Evolutionary conservation across 257 asterid species (phyloP), one percentile per base, ranked within the genome.

Genomic region (Vinca minor): DNA sequence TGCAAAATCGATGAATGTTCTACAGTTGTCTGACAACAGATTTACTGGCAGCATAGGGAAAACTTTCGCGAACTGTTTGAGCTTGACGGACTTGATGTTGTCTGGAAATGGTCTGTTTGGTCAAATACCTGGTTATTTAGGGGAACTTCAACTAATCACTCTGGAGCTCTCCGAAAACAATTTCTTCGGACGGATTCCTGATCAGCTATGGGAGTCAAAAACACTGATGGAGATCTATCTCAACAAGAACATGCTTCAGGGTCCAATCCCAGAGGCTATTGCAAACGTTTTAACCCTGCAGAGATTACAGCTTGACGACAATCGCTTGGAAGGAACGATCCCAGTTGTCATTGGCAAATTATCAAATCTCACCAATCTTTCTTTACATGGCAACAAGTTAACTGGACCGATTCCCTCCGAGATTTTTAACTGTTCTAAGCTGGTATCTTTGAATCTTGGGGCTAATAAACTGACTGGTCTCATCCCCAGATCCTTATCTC

Each of bases 391-490:
- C 53, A 90, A 90, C 76, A 79, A 70, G 21, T 66, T 90, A 23
- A 71, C 59, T 8, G 97, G 95, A 65, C 76, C 65, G 47, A 77
- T 90, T 58, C 96, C 95, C 4, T 10, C 44, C 1, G 89, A 85
- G 79, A 78, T 90, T 36, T 90, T 87, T 13, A 69, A 81, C 31
- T 87, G 96, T 77, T 73, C 77, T 3, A 79, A 72, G 71, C 79
- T 90, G 45, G 86, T 90, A 2, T 83, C 92, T 45, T 65, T 90
- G 53, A 83, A 90, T 63, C 73, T 90, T 4, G 87, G 97, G 20
- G 74, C 72, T 34, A 90, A 87, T 61, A 54, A 31, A 23, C 68
- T 90, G 35, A 74, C 71, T 0, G 93, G 97, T 50, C 42, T 45
- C 8, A 87, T 90, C 56, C 87, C 91, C 5, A 77, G 56, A 54